These are phyloP conservation scores for Ettlia oleoabundans DNA, from an alignment of 139 green algal genomes.

Conservation along the genomic window DNA sequence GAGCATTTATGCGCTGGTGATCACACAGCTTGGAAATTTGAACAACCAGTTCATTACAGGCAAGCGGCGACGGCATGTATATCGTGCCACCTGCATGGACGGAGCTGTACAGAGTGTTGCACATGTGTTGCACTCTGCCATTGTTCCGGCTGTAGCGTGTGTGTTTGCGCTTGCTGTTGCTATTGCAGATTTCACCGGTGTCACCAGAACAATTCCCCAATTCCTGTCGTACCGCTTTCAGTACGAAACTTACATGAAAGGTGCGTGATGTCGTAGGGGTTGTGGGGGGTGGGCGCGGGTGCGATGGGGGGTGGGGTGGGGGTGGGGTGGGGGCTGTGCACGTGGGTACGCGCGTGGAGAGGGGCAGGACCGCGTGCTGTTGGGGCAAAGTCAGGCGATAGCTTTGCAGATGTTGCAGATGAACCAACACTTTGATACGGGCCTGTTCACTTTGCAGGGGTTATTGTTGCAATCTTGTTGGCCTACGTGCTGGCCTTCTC, in stretches of 20 bases:
- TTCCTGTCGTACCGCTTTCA: constrained; percentile 19
- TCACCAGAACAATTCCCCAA: constrained; percentile 1
- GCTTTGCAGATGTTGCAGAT: too few species aligned
- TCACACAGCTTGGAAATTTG: constrained; percentile 17
- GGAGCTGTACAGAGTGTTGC: neutral
- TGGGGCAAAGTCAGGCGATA: too few species aligned
- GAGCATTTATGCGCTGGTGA: constrained; percentile 18
- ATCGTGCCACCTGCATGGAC: too few species aligned
- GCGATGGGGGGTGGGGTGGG: too few species aligned
- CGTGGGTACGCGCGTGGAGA: too few species aligned
- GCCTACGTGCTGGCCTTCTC: constrained; percentile 18
- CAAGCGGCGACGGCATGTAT: too few species aligned
- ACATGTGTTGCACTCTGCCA: neutral
- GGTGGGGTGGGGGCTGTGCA: too few species aligned
- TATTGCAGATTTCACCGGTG: constrained; percentile 13
- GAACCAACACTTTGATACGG: too few species aligned
- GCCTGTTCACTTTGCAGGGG: neutral
- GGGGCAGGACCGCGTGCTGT: too few species aligned
- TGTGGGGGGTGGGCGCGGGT: too few species aligned
- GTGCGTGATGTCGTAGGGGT: neutral
- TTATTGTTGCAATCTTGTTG: constrained; percentile 9
- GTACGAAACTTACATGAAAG: constrained; percentile 25
- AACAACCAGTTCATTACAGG: constrained; percentile 15
- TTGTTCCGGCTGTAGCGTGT: neutral
- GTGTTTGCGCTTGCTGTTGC: neutral